Base-by-base conservation (phyloP, 495 filamentous ascomycete genomes). In the Thermochaetoides thermophila region DNA sequence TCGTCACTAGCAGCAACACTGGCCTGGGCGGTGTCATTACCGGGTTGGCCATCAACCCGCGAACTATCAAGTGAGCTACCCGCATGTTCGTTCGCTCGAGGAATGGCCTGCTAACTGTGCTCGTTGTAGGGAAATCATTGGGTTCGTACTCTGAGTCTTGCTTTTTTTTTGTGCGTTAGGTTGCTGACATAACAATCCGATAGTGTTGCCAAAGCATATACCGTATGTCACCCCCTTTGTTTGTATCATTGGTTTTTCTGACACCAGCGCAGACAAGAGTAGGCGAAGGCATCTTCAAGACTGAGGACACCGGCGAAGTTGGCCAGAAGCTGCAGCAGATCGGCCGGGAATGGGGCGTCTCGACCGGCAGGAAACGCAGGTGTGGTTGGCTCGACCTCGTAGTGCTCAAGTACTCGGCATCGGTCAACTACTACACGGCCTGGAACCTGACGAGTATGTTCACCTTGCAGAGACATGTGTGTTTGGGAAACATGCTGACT, bases 321-420 rank as follows among this genome's bases (percentile, higher is more conserved):
- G 52, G 59, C 27, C 44, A 20, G 10, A 60, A 62, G 32, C 55
- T 69, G 5, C 63, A 69, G 39, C 39, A 61, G 16, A 56, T 67
- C 44, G 64, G 40, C 19, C 41, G 55, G 38, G 58, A 76, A 75
- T 52, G 84, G 84, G 38, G 81, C 81, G 21, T 93, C 78, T 27
- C 45, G 22, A 93, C 85, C 15, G 85, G 86, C 37, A 73, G 86
- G 33, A 72, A 61, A 43, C 76, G 86, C 14, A 72, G 85, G 28
- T 93, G 85, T 50, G 86, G 85, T 17, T 92, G 81, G 84, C 68
- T 93, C 24, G 84, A 95, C 49, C 68, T 94, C 5, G 77, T 86
- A n/a, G 63, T 89, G n/a, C 54, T 81, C 36, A 78, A 81, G 44
- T 84, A 85, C 64, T 81, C 71, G 25, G 59, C 66, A 20, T 56